Evolutionary conservation across 345 rosid genomes (phyloP), one percentile per base, ranked within the genome.

Genomic region (Eucalyptus cloeziana): DNA sequence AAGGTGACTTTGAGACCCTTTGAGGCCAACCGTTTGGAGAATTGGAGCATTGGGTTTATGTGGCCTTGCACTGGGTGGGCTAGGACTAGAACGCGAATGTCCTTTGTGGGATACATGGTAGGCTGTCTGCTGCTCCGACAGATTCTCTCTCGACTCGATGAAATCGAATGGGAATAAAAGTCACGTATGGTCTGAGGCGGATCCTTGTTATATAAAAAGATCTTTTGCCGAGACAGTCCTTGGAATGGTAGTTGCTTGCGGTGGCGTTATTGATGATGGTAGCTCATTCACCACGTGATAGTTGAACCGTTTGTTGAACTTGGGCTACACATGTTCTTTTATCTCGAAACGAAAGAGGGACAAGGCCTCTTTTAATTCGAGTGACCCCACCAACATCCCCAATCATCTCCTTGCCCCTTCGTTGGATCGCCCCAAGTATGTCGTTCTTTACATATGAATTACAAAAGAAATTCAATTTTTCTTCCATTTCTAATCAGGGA

Each of bases 31-130:
- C 93, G 93, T 87, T 94, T 93, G 88, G 92, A 93, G 92, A 95
- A 93, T 22, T 95, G 94, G 33, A 93, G 88, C 91, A 94, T 60
- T 43, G 96, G 96, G 88, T 92, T 94, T 85, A 94, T 83, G 94
- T 94, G 96, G 85, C 96, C 96, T 93, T 94, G 96, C 40, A 25
- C 88, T 5, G 93, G 94, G 86, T 86, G 92, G 17, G 94, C 92
- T 52, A 93, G 62, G 33, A 92, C 94, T 4, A 86, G 87, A 49
- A 45, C 58, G 25, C n/a, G 87, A 10, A 71, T 10, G 45, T 37
- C 27, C 40, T 71, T 71, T 0, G 25, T 14, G 14, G 27, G 81
- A 71, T 71, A 0, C 81, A 71, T 71, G 44, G 10, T 17, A 19
- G 10, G 80, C 25, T 71, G 25, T 37, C 40, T 71, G 81, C 10